Evolutionary conservation across 75 land plant genomes (phyloP).

Genomic region (Cunninghamia lanceolata): DNA sequence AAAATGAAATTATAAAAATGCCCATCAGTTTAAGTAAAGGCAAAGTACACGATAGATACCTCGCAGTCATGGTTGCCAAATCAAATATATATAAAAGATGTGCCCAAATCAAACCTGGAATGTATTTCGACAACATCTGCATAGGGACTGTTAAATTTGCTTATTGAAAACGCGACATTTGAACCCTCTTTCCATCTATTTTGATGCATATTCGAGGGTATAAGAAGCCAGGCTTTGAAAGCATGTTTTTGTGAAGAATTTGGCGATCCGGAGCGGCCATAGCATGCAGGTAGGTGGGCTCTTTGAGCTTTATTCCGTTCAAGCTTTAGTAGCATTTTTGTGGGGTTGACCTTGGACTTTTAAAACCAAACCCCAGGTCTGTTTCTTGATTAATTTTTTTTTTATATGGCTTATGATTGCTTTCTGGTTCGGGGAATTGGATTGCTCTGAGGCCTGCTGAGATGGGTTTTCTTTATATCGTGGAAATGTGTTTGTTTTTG

Average conservation of each 20-base stretch:
- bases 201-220: background rate
- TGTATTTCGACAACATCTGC: background rate
- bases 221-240: background rate
- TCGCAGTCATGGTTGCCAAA: too few relatives aligned
- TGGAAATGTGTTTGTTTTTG: background rate
- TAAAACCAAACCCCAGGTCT: background rate
- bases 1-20: too few relatives aligned
- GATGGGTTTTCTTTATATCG: background rate
- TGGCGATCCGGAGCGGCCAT: background rate
- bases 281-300: background rate
- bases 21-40: too few relatives aligned
- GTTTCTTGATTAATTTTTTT: too few relatives aligned
- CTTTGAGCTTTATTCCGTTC: background rate
- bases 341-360: background rate
- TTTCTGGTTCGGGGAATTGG: background rate
- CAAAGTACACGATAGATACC: too few relatives aligned
- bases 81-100: too few relatives aligned
- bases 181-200: background rate
- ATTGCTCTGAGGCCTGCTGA: background rate
- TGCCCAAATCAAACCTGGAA: background rate
- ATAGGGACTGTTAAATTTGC: background rate
- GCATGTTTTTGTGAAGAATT: background rate
- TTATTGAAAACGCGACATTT: background rate
- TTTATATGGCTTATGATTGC: background rate
- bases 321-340: background rate